These are phyloP conservation scores for Elsinoe batatas DNA, from an alignment of 2,329 filamentous ascomycete species.

Conservation along the genomic window DNA sequence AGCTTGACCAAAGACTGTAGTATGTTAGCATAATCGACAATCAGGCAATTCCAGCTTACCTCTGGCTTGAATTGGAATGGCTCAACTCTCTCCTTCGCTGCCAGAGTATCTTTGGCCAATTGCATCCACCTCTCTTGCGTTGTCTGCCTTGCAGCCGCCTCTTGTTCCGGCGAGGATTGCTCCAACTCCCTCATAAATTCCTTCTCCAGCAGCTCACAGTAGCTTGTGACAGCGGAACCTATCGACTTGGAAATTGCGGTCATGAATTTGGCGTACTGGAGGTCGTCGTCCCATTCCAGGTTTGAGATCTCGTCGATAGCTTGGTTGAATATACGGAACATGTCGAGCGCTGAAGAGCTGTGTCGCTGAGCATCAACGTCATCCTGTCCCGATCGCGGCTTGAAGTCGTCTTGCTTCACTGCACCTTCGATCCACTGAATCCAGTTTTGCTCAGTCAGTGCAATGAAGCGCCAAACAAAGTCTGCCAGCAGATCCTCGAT, in stretches of 20 bases:
- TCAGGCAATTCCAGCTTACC: conserved; percentile 41
- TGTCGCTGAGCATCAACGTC: conserved; percentile 74
- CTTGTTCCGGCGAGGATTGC: conserved; percentile 75
- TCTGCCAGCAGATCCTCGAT: conserved; percentile 77
- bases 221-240: conserved; percentile 69
- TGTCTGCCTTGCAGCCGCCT: conserved; percentile 65
- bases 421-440: conserved; percentile 79
- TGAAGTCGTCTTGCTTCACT: conserved; percentile 81
- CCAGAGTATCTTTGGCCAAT: conserved; percentile 87
- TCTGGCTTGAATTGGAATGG: conserved; percentile 95
- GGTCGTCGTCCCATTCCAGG: conserved; percentile 84
- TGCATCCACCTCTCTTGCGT: conserved; percentile 89
- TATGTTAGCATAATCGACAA: background rate
- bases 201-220: conserved; percentile 84
- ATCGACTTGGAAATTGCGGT: conserved; percentile 81
- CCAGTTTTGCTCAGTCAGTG: conserved; percentile 67
- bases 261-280: conserved; percentile 96
- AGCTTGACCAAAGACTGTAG: conserved; percentile 92
- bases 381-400: conserved; percentile 51
- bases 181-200: conserved; percentile 90
- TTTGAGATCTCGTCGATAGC: conserved; percentile 77
- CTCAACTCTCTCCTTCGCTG: conserved; percentile 82
- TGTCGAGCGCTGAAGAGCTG: conserved; percentile 85
- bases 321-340: conserved; percentile 90
- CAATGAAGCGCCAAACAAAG: conserved; percentile 95